Evolutionary conservation across 106 monocot genomes (phyloP).

Genomic region (Chionographis japonica): DNA sequence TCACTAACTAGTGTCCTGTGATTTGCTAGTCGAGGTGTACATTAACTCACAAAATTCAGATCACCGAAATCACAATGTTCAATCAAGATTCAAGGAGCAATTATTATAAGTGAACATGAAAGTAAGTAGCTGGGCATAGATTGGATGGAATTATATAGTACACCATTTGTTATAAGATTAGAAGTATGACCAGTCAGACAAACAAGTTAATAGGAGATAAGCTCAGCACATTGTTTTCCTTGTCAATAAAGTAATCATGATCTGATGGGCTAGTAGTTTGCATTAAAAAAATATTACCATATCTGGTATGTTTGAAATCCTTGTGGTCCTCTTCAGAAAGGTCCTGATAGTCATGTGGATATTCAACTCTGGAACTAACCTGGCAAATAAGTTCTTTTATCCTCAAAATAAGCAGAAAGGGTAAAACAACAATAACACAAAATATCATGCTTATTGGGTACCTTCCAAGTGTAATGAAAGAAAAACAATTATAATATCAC

Average conservation of each 20-base stretch:
- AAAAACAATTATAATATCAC: not conserved
- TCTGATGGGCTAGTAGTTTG: not conserved
- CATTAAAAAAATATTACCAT: constrained; percentile 39
- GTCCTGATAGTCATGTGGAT: constrained; percentile 68
- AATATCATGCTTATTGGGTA: not conserved
- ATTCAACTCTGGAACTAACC: constrained; percentile 81
- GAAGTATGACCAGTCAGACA: too few relatives aligned
- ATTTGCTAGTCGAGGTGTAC: too few relatives aligned
- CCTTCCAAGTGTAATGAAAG: not conserved
- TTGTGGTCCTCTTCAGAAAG: constrained; percentile 79
- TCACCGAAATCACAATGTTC: too few relatives aligned
- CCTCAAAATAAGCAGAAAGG: not conserved
- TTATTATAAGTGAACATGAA: too few relatives aligned
- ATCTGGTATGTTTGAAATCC: constrained; percentile 90
- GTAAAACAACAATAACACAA: not conserved
- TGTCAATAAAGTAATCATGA: not conserved
- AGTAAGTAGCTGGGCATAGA: too few relatives aligned
- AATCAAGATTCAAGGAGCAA: too few relatives aligned
- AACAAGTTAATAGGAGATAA: too few relatives aligned
- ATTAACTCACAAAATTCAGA: too few relatives aligned
- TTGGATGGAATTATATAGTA: too few relatives aligned
- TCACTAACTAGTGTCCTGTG: too few relatives aligned
- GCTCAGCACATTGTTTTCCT: not conserved
- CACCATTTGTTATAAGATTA: too few relatives aligned
- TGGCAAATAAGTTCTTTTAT: constrained; percentile 18